Evolutionary conservation across 2,329 filamentous ascomycete genomes (phyloP).

Genomic region (Ceratocystis lukuohia): DNA sequence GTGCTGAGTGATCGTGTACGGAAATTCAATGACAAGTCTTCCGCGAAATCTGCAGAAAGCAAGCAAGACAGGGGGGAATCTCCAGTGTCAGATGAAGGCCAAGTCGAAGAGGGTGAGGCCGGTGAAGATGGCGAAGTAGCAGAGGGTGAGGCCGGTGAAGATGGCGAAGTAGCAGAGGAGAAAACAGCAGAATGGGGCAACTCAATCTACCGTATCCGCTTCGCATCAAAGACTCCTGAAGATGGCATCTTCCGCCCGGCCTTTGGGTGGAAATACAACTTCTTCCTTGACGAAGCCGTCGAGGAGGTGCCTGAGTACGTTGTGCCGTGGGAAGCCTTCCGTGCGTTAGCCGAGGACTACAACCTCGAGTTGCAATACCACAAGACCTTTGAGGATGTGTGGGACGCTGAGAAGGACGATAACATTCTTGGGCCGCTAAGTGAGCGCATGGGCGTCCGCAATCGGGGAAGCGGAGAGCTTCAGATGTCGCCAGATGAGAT

Average conservation of each 20-base stretch:
- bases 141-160: conserved; percentile 38
- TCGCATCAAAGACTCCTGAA: conserved; percentile 66
- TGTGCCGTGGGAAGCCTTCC: conserved; percentile 95
- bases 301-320: conserved; percentile 96
- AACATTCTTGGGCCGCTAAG: conserved; percentile 67
- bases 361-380: conserved; percentile 93
- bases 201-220: conserved; percentile 78
- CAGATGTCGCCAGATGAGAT: conserved; percentile 74
- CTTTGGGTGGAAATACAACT: conserved; percentile 96
- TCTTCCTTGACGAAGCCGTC: conserved; percentile 89
- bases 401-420: conserved; percentile 83
- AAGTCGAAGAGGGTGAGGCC: conserved; percentile 26
- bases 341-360: conserved; percentile 88
- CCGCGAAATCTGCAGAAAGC: conserved; percentile 22
- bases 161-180: conserved; percentile 45
- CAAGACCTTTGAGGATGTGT: conserved; percentile 79
- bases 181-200: conserved; percentile 78
- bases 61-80: conserved; percentile 21
- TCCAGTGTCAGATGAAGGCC: conserved; percentile 27
- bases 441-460: conserved; percentile 89
- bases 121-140: conserved; percentile 38
- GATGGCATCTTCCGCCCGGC: conserved; percentile 89
- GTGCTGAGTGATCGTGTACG: conserved; percentile 69
- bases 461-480: conserved; percentile 51
- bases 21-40: conserved; percentile 45